Conservation (phyloP, 2,329 filamentous ascomycete genomes). For the Verticillium tricorpus region DNA sequence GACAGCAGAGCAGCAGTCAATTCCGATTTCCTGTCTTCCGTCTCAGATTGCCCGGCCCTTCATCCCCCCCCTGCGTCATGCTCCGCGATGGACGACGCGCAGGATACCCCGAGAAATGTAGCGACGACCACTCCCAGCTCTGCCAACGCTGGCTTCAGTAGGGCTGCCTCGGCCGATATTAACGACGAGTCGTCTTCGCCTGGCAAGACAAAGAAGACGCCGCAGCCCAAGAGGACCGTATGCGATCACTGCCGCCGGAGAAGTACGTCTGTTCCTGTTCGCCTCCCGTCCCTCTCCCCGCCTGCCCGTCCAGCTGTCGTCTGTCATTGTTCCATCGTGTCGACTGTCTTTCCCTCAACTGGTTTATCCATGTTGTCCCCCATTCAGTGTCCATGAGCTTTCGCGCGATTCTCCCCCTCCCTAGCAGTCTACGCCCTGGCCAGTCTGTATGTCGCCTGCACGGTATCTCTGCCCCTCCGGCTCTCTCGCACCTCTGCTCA, state of each 20-base stretch:
- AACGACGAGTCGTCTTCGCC: slow-evolving; percentile 11
- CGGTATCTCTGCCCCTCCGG: slow-evolving; percentile 3
- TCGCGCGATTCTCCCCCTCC: slow-evolving; percentile 13
- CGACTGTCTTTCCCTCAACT: neutral
- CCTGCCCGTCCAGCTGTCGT: neutral
- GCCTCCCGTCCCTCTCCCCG: neutral
- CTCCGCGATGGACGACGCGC: slow-evolving; percentile 7
- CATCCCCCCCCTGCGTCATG: neutral
- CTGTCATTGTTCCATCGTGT: neutral
- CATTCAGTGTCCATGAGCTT: slow-evolving; percentile 9
- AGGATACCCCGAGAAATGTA: slow-evolving; percentile 13
- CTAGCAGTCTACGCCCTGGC: slow-evolving; percentile 12
- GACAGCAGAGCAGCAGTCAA: neutral
- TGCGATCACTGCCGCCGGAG: slow-evolving; percentile 41
- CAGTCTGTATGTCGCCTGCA: slow-evolving; percentile 9
- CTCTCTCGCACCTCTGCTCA: neutral
- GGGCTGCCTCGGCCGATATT: slow-evolving; percentile 11
- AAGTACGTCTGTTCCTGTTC: slow-evolving; percentile 23
- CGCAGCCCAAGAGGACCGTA: slow-evolving; percentile 29
- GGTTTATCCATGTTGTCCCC: neutral
- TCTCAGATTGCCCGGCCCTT: neutral
- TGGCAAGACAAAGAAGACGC: slow-evolving; percentile 8
- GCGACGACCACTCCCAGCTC: slow-evolving; percentile 3
- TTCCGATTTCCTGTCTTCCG: neutral
- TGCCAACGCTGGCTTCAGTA: neutral